Conservation (phyloP, 352 stramenopile species). For the Globisporangium middletonii region DNA sequence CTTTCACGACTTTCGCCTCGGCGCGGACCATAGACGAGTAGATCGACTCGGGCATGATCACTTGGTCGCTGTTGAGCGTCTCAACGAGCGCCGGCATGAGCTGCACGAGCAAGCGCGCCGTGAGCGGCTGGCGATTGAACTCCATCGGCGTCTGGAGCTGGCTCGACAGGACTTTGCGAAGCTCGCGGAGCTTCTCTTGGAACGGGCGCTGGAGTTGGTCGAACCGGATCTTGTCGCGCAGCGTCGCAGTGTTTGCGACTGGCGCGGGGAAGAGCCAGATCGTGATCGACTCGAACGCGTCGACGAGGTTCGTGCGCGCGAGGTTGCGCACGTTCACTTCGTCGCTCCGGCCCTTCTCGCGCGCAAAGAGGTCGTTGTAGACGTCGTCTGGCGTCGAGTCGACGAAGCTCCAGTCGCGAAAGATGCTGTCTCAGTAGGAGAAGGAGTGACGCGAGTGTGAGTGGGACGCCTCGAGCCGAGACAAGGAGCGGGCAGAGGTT, state of each 20-base stretch:
- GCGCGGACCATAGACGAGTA: conserved; percentile 83
- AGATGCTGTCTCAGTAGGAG: conserved; percentile 35
- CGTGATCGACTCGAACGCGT: conserved; percentile 83
- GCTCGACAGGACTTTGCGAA: conserved; percentile 61
- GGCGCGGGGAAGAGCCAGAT: conserved; percentile 84
- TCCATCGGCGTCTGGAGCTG: conserved; percentile 71
- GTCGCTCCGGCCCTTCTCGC: conserved; percentile 73
- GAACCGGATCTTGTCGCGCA: conserved; percentile 82
- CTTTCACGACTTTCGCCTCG: conserved; percentile 58
- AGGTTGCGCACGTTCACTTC: conserved; percentile 81
- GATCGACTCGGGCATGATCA: conserved; percentile 88
- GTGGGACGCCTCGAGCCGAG: not conserved
- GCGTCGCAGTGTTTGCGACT: conserved; percentile 68
- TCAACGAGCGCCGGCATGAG: conserved; percentile 76
- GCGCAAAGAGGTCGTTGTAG: conserved; percentile 73
- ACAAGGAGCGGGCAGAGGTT: no score
- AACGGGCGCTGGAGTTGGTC: conserved; percentile 76
- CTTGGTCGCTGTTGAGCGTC: conserved; percentile 79
- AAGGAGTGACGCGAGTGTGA: not conserved
- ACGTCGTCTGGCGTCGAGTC: conserved; percentile 77
- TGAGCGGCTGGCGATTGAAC: conserved; percentile 72
- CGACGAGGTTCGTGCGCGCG: conserved; percentile 61
- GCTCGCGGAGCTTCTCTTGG: conserved; percentile 65
- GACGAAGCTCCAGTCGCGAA: conserved; percentile 88
- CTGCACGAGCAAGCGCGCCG: conserved; percentile 58